Evolutionary conservation across 345 rosid species (phyloP), one percentile per base, ranked within the genome.

Genomic region (Gossypium rotundifolium): DNA sequence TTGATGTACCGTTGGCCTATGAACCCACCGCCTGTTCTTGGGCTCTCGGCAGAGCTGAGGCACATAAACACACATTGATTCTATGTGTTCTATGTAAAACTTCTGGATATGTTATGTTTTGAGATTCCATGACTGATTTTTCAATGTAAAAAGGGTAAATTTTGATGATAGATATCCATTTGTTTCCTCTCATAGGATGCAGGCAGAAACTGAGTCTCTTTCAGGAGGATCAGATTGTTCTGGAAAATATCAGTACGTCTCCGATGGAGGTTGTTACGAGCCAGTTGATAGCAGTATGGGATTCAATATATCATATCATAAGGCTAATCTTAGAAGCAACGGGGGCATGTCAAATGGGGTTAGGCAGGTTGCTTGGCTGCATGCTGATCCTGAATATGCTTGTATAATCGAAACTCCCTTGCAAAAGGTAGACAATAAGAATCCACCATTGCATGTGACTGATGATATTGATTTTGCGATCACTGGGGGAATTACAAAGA

Each of bases 301-400:
- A 83, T 89, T 91, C 77, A 86, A 79, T 80, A 81, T 95, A 71
- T 93, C 92, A 8, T 93, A 88, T 79, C 86, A 90, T 76, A 87
- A 88, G 80, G 85, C 87, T 77, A 75, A 74, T 83, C 86, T 75
- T 76, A 75, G 79, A 65, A 81, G 77, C 48, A 59, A 70, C 33
- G 64, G 63, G 54, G 87, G 75, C 59, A 49, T 84, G 78, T 71
- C 83, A 2, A 84, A 83, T 82, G 91, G 91, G 68, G 70, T 84
- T 68, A 79, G 87, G 10, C 89, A 76, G 40, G 82, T 87, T 29
- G 73, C 90, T 65, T 83, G 81, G 80, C 76, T 75, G 54, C 83
- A 74, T 33, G 80, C 84, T 25, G 78, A 84, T 76, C 87, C 89
- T 38, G 94, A 87, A 44, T 84, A 72, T 72, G 81, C 93, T 71